Evolutionary conservation across 208 protist species (phyloP).

Genomic region (Leishmania mexicana): DNA sequence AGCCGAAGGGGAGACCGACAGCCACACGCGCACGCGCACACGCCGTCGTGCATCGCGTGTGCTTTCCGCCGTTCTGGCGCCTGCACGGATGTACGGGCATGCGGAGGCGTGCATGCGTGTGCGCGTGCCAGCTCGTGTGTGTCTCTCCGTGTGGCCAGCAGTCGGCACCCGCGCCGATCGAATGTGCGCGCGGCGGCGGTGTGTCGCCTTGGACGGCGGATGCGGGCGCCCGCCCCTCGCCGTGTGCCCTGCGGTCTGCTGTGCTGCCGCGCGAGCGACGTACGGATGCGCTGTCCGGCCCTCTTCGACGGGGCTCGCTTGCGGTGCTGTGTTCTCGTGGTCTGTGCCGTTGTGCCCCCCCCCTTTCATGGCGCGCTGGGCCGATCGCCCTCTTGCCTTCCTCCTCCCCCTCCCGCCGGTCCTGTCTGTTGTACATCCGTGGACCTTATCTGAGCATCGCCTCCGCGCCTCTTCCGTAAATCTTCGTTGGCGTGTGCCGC

Average conservation of each 20-base stretch:
- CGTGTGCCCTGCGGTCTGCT: background rate
- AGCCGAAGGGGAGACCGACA: background rate
- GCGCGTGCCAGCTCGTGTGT: background rate
- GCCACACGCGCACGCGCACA: background rate
- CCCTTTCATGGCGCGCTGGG: background rate
- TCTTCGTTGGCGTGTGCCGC: background rate
- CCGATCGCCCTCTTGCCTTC: background rate
- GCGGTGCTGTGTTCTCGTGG: too few species aligned
- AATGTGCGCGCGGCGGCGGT: background rate
- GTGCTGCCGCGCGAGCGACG: too few species aligned
- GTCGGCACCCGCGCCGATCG: background rate
- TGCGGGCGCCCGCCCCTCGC: background rate
- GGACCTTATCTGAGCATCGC: background rate
- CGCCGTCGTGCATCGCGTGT: background rate
- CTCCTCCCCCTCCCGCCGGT: background rate
- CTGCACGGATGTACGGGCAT: background rate
- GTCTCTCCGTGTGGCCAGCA: background rate
- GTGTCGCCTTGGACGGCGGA: background rate
- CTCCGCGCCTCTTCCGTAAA: background rate
- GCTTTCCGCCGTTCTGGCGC: too few species aligned
- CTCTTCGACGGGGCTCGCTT: too few species aligned
- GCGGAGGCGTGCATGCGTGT: background rate
- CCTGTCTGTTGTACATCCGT: constrained; percentile 1
- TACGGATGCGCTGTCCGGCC: too few species aligned
- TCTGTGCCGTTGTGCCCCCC: background rate